Conservation (phyloP, 768 basidiomycete species). For the Pholiota microspora region DNA sequence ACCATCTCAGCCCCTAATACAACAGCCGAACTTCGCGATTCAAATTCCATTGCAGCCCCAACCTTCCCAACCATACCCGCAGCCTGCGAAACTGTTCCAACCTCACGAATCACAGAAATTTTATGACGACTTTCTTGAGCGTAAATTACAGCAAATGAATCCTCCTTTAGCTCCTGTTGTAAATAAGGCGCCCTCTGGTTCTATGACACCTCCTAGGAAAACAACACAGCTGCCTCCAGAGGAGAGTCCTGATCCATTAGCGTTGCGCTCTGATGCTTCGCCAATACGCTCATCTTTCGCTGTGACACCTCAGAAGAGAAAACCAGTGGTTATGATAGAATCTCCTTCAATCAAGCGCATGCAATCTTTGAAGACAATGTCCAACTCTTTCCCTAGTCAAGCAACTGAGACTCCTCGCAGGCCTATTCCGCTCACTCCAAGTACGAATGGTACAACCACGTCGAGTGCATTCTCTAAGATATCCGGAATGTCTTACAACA, state of each 20-base stretch:
- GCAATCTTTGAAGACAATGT: slow-evolving; percentile 27
- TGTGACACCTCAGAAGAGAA: slow-evolving; percentile 71
- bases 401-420: slow-evolving; percentile 15
- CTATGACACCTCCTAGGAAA: slow-evolving; percentile 22
- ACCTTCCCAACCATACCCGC: slow-evolving; percentile 11
- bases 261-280: slow-evolving; percentile 31
- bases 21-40: not conserved
- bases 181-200: slow-evolving; percentile 8
- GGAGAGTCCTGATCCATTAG: slow-evolving; percentile 59
- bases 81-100: slow-evolving; percentile 32
- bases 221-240: slow-evolving; percentile 19
- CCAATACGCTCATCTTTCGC: slow-evolving; percentile 18
- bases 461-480: slow-evolving; percentile 19
- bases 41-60: not conserved
- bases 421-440: slow-evolving; percentile 28
- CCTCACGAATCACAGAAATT: slow-evolving; percentile 62
- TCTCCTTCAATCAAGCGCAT: slow-evolving; percentile 67
- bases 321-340: slow-evolving; percentile 53
- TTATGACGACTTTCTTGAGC: slow-evolving; percentile 65
- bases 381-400: slow-evolving; percentile 14
- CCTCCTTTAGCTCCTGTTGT: slow-evolving; percentile 20
- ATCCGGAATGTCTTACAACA: slow-evolving; percentile 14
- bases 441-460: slow-evolving; percentile 15
- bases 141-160: slow-evolving; percentile 46
- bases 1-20: not conserved